Evolutionary conservation across 495 filamentous ascomycete genomes (phyloP), one percentile per base, ranked within the genome.

Genomic region (Jackrogersella multiformis): DNA sequence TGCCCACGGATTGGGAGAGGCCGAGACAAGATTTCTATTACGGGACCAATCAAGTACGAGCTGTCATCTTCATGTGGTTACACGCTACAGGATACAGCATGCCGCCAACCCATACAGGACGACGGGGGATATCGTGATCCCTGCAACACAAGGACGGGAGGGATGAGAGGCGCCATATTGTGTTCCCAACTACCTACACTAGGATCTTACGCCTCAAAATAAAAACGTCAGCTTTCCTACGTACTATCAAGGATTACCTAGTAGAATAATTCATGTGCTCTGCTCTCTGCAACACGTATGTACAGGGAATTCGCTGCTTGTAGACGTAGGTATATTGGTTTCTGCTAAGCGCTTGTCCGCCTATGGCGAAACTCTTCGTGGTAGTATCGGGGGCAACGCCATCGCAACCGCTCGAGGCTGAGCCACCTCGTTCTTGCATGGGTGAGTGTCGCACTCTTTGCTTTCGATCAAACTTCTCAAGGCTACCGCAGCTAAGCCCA

Each of bases 1-100:
- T 35, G 30, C 51, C 54, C n/a, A n/a, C n/a, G n/a, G 61, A 55
- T 28, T 56, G 21, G 39, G 48, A 64, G 38, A 16, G 39, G 52
- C 55, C 46, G 48, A 59, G 51, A 60, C 56, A 61, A 21, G 36
- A 42, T 57, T n/a, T 44, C 61, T 70, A 65, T 70, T 39, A 44
- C 65, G 65, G 61, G 67, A 41, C 67, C 61, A 70, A 70, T 70
- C 61, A 70, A 34, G 41, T 48, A 10, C 6, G 21, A 53, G 23
- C 5, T 6, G 16, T 36, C 56, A 30, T 60, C 56, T 38, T n/a
- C 24, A 30, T 64, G 35, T 21, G 66, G 66, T 64, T 64, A 56
- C 66, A 64, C 26, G 34, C 49, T 54, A 61, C 55, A 58, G 57
- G n/a, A n/a, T n/a, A 48, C 32, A 24, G 52, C 46, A 57, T 30